Base-by-base conservation (phyloP, 768 basidiomycete species). In the Suillus subaureus region DNA sequence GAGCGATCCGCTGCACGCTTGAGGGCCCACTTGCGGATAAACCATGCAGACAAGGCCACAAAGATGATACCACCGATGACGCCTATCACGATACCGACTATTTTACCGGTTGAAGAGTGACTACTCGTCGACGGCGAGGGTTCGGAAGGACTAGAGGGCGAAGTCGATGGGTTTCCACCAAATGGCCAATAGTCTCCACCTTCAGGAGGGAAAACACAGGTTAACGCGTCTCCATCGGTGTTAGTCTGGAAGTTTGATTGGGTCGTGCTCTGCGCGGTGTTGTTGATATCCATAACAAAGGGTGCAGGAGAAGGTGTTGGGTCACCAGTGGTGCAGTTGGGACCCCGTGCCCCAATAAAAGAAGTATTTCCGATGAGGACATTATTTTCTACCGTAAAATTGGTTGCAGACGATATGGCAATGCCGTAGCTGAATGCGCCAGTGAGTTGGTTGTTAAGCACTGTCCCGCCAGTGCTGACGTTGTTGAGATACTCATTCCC, bases 371-470 rank as follows among this genome's bases (percentile, higher is more conserved):
- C 89, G 8, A 84, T 61, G 43, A 93, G 78, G 9, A 74, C 63
- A 73, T 92, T 94, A 70, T 81, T 81, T 62, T 84, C 76, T 42
- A 94, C 81, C 0, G 87, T 89, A 73, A 93, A 93, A 73, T 90
- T 87, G 16, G 72, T 69, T 8, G 88, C 87, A 9, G 88, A 86
- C 55, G 82, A 83, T 58, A 90, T 80, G 26, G 87, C 92, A 4
- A 94, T 85, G 28, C 83, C 92, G 69, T 89, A 93, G 64, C 87
- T 87, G 70, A 94, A 91, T 11, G 90, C 89, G 6, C 89, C 89
- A 13, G 84, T 83, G 26, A 91, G 71, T 37, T 74, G 75, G 74
- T 93, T 93, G 72, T 84, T 77, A 21, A 77, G 70, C 26, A 92
- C 87, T 6, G 79, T 78, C 7, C 84, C 91, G n/a, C 80, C 80